Evolutionary conservation across 1,284 basidiomycete species (phyloP).

Genomic region (Athelia sp.): DNA sequence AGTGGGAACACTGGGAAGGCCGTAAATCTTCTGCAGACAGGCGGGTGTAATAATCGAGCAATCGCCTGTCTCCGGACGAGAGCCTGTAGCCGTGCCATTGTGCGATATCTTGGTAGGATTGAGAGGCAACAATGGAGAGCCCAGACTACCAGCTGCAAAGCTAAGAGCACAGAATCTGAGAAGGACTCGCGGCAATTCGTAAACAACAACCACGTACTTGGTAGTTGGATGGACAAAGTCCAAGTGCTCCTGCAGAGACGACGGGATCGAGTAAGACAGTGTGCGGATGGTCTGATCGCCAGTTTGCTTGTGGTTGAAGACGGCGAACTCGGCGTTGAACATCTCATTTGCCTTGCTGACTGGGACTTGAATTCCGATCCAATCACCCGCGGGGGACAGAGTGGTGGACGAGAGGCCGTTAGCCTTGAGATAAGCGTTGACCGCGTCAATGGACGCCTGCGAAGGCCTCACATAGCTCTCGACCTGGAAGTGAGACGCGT

Average conservation of each 20-base stretch:
- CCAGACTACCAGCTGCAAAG: conserved; percentile 1
- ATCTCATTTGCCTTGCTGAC: conserved; percentile 33
- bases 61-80: too few relatives aligned
- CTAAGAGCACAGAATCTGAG: conserved; percentile 11
- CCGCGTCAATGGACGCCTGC: conserved; percentile 24
- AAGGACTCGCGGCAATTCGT: conserved; percentile 5
- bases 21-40: too few relatives aligned
- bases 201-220: conserved; percentile 3
- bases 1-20: too few relatives aligned
- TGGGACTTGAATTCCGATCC: conserved; percentile 32
- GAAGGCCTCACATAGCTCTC: conserved; percentile 32
- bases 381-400: conserved; percentile 32
- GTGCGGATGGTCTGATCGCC: conserved; percentile 27
- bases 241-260: conserved; percentile 29
- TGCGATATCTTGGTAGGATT: too few relatives aligned
- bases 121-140: too few relatives aligned
- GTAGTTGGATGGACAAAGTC: too few relatives aligned
- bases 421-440: too few relatives aligned
- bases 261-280: too few relatives aligned
- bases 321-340: conserved; percentile 32
- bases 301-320: conserved; percentile 29
- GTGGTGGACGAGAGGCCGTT: conserved; percentile 28
- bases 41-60: too few relatives aligned
- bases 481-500: conserved; percentile 19
- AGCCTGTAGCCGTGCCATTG: too few relatives aligned